A percentile compares a stretch with the other conserved stretches of the same genome.
These are phyloP conservation scores for Solanum dulcamara DNA, from an alignment of 257 asterid species.

Conservation along the genomic window DNA sequence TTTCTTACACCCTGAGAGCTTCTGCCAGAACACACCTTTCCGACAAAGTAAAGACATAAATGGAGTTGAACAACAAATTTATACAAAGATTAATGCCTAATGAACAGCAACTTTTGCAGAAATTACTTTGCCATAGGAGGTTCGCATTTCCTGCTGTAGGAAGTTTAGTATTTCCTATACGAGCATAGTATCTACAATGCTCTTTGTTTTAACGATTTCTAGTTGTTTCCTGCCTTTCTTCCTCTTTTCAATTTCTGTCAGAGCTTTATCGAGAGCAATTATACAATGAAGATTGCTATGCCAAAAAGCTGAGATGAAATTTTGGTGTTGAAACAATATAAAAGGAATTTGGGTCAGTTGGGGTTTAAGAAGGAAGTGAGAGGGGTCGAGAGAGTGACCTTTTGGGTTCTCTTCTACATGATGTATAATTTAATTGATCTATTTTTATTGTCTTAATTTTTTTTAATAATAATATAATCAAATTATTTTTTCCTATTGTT, in stretches of 20 bases:
- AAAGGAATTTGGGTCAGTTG: background rate
- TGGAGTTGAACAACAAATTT: too few species aligned
- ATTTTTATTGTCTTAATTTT: too few species aligned
- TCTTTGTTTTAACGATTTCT: background rate
- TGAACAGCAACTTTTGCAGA: background rate
- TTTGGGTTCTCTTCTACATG: too few species aligned
- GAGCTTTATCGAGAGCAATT: background rate
- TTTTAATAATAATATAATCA: too few species aligned
- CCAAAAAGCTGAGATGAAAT: background rate
- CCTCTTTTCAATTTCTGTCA: background rate
- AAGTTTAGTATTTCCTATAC: background rate
- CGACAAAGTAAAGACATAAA: too few species aligned
- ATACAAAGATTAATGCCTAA: too few species aligned
- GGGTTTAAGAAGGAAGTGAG: too few species aligned
- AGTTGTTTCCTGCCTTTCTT: background rate
- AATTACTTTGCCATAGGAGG: background rate
- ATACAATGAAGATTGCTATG: background rate
- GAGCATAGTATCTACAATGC: background rate
- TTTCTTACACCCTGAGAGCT: too few species aligned
- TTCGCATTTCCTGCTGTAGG: background rate
- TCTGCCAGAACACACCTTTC: too few species aligned
- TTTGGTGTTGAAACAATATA: background rate
- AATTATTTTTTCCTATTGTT: too few species aligned
- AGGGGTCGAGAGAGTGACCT: too few species aligned
- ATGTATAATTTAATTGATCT: too few species aligned